A percentile compares a stretch with the other conserved stretches of the same genome.
These are phyloP conservation scores for Gossypium laxum DNA, from an alignment of 441 rosid genomes.

Conservation along the genomic window DNA sequence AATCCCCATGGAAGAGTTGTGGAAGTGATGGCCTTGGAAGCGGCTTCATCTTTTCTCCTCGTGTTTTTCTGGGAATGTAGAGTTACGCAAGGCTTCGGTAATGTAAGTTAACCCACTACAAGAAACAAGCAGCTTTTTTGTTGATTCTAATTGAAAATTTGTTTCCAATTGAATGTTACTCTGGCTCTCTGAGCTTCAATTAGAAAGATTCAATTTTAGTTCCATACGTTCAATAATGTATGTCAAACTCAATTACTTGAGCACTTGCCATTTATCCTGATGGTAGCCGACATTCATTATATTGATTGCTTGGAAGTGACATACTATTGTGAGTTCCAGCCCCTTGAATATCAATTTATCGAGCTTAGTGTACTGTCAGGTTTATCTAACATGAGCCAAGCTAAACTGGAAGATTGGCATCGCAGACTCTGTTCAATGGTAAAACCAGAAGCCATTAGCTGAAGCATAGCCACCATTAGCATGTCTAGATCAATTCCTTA, in stretches of 20 bases:
- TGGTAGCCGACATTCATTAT: not conserved
- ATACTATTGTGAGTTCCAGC: not conserved
- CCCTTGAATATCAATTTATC: not conserved
- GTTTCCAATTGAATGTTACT: not conserved
- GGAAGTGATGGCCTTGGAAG: conserved; percentile 41
- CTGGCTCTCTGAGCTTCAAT: not conserved
- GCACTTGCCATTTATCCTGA: not conserved
- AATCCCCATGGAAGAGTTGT: conserved; percentile 84
- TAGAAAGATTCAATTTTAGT: not conserved
- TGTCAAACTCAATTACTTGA: not conserved
- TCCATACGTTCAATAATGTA: not conserved
- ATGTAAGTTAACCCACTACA: conserved; percentile 14
- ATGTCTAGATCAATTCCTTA: not conserved
- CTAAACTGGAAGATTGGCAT: not conserved
- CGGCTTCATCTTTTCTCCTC: not conserved
- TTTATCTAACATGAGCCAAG: not conserved
- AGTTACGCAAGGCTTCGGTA: conserved; percentile 19
- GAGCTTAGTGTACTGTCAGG: not conserved
- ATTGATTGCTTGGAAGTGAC: not conserved
- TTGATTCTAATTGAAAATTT: not conserved
- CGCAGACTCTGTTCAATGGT: not conserved
- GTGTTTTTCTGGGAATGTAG: conserved; percentile 1
- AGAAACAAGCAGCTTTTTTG: conserved; percentile 7
- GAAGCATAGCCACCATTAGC: not conserved
- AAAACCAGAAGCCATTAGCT: not conserved